A percentile compares a stretch with the other conserved stretches of the same genome.
Evolutionary conservation across 768 basidiomycete species (phyloP).

Genomic region (Leucocoprinus birnbaumii): DNA sequence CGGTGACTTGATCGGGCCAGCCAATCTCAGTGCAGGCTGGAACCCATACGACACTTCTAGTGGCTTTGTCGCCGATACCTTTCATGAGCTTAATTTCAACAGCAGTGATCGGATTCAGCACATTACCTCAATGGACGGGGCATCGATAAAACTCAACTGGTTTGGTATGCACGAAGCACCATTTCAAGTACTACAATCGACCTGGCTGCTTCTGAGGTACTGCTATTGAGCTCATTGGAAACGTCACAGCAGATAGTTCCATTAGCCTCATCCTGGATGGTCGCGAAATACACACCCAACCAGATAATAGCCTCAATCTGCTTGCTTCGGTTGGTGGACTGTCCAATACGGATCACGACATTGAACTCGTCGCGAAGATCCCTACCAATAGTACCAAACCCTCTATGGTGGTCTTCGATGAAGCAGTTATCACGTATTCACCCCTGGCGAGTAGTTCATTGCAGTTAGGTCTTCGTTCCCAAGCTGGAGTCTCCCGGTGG

Average conservation of each 20-base stretch:
- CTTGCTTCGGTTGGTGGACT: conserved; percentile 51
- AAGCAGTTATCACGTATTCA: conserved; percentile 57
- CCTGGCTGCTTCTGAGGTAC: conserved; percentile 44
- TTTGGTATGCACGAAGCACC: conserved; percentile 38
- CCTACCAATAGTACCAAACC: conserved; percentile 16
- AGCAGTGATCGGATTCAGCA: conserved; percentile 61
- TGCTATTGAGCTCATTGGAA: conserved; percentile 59
- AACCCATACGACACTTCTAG: conserved; percentile 55
- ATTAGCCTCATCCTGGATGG: conserved; percentile 58
- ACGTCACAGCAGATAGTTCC: conserved; percentile 32
- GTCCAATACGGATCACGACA: conserved; percentile 44
- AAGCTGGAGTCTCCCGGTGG: no score
- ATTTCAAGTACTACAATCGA: no score
- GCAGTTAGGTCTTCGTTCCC: no score
- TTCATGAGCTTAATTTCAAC: no score
- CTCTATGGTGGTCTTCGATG: conserved; percentile 48
- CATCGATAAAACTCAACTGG: conserved; percentile 56
- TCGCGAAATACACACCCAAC: conserved; percentile 17
- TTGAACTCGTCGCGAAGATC: conserved; percentile 50
- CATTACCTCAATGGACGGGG: conserved; percentile 57
- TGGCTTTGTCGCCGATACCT: no score
- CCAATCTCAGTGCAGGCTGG: conserved; percentile 59
- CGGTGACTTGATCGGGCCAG: conserved; percentile 42
- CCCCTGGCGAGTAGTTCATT: no score
- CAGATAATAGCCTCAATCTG: conserved; percentile 26